Percentiles rank a stretch among this genome's conserved stretches.
phyloP scores from a whole-genome alignment of 768 basidiomycete species.

The Termitomyces sp. region DNA sequence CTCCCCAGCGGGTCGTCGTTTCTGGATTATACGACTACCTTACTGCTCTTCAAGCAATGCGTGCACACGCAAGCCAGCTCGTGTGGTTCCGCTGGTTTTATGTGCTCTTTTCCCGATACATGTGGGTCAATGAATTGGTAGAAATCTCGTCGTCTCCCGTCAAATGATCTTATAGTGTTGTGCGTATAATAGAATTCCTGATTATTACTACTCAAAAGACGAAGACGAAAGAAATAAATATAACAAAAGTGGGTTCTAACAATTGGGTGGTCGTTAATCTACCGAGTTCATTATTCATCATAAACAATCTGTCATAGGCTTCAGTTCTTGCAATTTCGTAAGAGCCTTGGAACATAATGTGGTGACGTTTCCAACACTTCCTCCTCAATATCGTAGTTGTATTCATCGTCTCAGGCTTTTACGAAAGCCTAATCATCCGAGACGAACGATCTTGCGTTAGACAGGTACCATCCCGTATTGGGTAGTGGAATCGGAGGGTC shows the following conservation, averaged over 20 bases:
- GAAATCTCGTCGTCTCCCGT: slow-evolving; percentile 31
- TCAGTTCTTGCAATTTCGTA: not conserved
- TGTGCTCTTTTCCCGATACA: slow-evolving; percentile 73
- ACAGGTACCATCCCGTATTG: too few relatives aligned
- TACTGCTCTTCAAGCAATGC: slow-evolving; percentile 63
- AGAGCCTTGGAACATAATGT: not conserved
- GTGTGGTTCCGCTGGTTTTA: slow-evolving; percentile 91
- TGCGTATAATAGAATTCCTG: not conserved
- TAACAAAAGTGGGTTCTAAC: not conserved
- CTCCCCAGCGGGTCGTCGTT: slow-evolving; percentile 41
- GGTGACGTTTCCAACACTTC: not conserved
- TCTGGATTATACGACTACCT: slow-evolving; percentile 53
- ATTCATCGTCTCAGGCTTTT: too few relatives aligned
- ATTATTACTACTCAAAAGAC: not conserved
- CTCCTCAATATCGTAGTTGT: not conserved
- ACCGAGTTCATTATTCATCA: not conserved
- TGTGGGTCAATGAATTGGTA: slow-evolving; percentile 90
- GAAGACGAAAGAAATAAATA: not conserved
- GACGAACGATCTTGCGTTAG: too few relatives aligned
- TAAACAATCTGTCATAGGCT: not conserved
- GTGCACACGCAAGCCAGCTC: slow-evolving; percentile 67
- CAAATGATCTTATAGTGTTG: not conserved
- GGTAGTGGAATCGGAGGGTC: too few relatives aligned
- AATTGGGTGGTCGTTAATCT: not conserved
- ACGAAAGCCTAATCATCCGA: too few relatives aligned